Conservation (phyloP, 306 rosid genomes). For the Gastrolobium bilobum region DNA sequence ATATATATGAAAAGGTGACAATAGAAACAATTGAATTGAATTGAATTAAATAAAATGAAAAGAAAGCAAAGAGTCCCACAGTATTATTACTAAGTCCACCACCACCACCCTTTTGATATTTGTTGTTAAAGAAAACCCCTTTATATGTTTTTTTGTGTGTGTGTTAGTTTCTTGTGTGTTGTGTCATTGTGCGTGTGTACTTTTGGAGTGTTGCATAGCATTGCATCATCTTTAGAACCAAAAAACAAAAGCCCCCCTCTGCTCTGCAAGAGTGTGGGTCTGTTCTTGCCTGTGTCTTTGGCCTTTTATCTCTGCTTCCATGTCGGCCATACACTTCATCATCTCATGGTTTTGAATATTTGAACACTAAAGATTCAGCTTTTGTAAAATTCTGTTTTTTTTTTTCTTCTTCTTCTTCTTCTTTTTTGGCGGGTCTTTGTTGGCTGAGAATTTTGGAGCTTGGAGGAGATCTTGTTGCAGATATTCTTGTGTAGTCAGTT, state of each 20-base stretch:
- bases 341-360: constrained; percentile 39
- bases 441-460: constrained; percentile 34
- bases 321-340: constrained; percentile 51
- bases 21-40: not conserved
- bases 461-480: constrained; percentile 38
- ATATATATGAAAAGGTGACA: not conserved
- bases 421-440: not conserved
- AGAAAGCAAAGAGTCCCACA: constrained; percentile 22
- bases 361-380: constrained; percentile 39
- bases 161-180: constrained; percentile 42
- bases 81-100: not conserved
- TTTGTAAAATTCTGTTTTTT: constrained; percentile 12
- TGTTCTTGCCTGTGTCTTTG: constrained; percentile 26
- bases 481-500: constrained; percentile 47
- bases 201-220: constrained; percentile 66
- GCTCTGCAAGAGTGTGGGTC: constrained; percentile 22
- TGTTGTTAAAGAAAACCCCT: constrained; percentile 1
- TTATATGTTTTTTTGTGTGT: not conserved
- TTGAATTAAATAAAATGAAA: not conserved
- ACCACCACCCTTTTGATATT: constrained; percentile 22
- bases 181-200: constrained; percentile 42
- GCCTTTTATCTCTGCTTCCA: constrained; percentile 54
- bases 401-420: not conserved
- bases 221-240: constrained; percentile 43
- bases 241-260: constrained; percentile 40